Evolutionary conservation across 371 early-diverging fungal species (phyloP), one percentile per base, ranked within the genome.

Genomic region (Batkoa obscura): DNA sequence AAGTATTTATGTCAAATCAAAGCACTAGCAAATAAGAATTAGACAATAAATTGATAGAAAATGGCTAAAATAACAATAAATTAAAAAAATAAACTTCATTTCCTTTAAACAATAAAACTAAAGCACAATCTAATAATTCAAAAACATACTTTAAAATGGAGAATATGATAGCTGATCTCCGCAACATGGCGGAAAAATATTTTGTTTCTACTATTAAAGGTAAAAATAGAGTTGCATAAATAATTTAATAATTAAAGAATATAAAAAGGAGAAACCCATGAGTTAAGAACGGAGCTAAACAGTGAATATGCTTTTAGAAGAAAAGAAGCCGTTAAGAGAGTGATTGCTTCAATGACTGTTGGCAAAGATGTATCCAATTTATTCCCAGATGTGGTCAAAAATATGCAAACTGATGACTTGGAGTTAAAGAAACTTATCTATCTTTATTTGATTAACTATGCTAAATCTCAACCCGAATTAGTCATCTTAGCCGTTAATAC

Each of bases 291-390:
- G 8, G 98, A 95, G 58, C 73, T 97, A 38, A 97, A 97, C 68
- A 85, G 87, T 68, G 96, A 95, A 68, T 90, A 91, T 70, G 79
- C 83, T 56, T 88, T 90, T 59, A 74, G 80, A 43, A 79, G 96
- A 57, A 94, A 94, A 67, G 98, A 97, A 69, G 91, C 94, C 0
- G 94, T 98, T 39, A 93, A 94, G 60, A 85, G 90, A 63, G 94
- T 98, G 56, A 93, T 95, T 68, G 92, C 90, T 5, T 93, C 94
- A 64, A 94, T 97, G 94, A 94, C 98, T 8, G 89, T 95, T 86
- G 98, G 98, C 36, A 92, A 91, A 65, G 96, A 97, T 68, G 91
- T 95, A 86, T 86, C 89, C 3, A 76, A 88, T 10, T 74, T 97
- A 45, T 91, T 86, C 61, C 95, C 96, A 37, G 95, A 98, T 62